Evolutionary conservation across 176 grass and related monocot genomes (phyloP).

Genomic region (Echinochloa phyllopogon): DNA sequence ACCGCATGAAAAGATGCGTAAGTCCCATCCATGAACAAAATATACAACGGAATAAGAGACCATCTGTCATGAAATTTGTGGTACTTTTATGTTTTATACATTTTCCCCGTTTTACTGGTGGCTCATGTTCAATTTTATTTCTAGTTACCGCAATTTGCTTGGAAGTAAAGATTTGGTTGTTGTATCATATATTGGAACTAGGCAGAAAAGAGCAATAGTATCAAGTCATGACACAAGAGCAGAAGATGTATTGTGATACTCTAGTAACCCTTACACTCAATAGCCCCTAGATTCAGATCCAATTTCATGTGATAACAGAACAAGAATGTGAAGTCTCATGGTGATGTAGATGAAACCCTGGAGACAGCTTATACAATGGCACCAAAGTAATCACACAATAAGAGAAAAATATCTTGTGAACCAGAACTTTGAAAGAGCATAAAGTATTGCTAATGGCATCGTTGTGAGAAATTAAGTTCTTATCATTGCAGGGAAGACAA

Average conservation of each 20-base stretch:
- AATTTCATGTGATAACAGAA: not conserved
- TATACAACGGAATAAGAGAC: not conserved
- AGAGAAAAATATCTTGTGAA: not conserved
- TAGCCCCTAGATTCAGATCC: not conserved
- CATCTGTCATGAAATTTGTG: not conserved
- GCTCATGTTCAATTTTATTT: not conserved
- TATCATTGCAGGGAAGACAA: not conserved
- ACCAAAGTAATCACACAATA: not conserved
- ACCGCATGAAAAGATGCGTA: not conserved
- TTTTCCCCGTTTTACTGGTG: not conserved
- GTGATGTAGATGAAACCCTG: not conserved
- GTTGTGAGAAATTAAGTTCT: not conserved
- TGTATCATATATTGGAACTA: not conserved
- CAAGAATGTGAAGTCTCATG: not conserved
- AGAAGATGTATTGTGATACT: not conserved
- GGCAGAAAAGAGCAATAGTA: not conserved
- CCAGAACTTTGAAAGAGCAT: not conserved
- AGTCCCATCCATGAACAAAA: not conserved
- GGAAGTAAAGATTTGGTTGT: not conserved
- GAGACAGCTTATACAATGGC: not conserved
- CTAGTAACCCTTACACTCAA: not conserved
- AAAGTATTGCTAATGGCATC: not conserved
- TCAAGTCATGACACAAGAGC: not conserved
- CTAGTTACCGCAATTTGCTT: not conserved
- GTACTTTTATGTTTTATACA: not conserved